Evolutionary conservation across 805 yeast species (phyloP), one percentile per base, ranked within the genome.

Genomic region (Starmerella vitae): DNA sequence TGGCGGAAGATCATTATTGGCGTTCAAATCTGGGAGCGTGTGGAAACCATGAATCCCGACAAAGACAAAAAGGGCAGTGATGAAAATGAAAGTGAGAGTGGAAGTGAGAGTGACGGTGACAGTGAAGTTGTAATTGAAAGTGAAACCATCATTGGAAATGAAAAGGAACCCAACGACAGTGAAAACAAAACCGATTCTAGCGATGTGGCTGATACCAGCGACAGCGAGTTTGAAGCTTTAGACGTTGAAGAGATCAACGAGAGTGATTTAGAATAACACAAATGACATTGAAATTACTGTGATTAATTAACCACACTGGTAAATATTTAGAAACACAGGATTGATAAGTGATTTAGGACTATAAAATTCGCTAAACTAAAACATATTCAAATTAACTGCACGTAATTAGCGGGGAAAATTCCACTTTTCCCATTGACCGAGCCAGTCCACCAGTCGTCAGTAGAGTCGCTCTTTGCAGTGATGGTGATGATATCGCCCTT

Each of bases 391-490:
- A 75, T 71, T 52, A 86, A 61, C 56, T 86, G 93, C 31, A 88
- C 96, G 56, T 88, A 88, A 58, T 88, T 88, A 2, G 98, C 98
- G 8, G 98, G 98, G 70, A 88, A 88, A 18, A 86, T 86, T 31
- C 98, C 98, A 52, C 82, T 83, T 45, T 62, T 63, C 10, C 93
- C 88, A 49, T 80, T 81, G 39, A 75, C 65, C 56, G 80, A 75
- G 20, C 98, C 98, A 0, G 95, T 84, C 98, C 98, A 91, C 98
- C 98, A 91, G 58, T 91, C 97, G 58, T 91, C 94, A 36, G 76
- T 73, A 12, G 94, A 78, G 7, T 80, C 86, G 8, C 91, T 76
- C 60, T 81, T 83, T 59, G 85, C 83, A 40, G 82, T 64, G 48
- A 91, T 80, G 31, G 83, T 78, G 50, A 91, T 82, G 13, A 82